Base-by-base conservation (phyloP, 441 rosid genomes). In the Iberis amara region DNA sequence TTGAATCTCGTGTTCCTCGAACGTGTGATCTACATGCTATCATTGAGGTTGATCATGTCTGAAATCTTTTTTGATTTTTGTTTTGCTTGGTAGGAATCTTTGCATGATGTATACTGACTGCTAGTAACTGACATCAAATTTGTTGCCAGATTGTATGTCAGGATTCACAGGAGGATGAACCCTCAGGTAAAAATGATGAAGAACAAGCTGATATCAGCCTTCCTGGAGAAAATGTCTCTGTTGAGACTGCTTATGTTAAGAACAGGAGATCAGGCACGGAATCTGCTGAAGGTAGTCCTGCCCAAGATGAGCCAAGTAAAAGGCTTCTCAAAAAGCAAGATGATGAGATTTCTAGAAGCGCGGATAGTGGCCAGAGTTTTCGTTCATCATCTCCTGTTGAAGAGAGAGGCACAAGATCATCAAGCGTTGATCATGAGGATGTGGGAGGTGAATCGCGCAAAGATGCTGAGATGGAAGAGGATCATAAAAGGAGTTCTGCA, bases 21-120 rank as follows among this genome's bases (percentile, higher is more conserved):
- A 51, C 71, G 59, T 94, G 99, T 65, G 99, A 92, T 78, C 72
- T 82, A 26, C 97, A 89, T 77, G 92, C 94, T 66, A 81, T 89
- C 62, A 91, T 91, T 62, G 97, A 89, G 97, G 98, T 92, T 68
- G 28, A 59, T 48, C 18, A 47, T 57, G 51, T 45, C 55, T 57
- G 58, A 15, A 28, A 55, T 65, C 45, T 66, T 45, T 39, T 52
- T 45, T 52, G 26, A 10, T 55, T 33, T 49, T 30, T 39, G 39
- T 54, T 55, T 15, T 60, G 31, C 49, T 44, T 54, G 36, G 32
- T 11, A 33, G 7, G 18, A 44, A 39, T 62, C 45, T 47, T 32
- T 60, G 55, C 43, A 27, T 62, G n/a, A 36, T 26, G 30, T 58
- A 50, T 60, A 33, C 55, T 24, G 47, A 61, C 15, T 54, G 49